Percentiles rank a stretch among this genome's conserved stretches.
Evolutionary conservation across 177 flowering plant genomes (phyloP).

Genomic region (Tripterygium wilfordii): DNA sequence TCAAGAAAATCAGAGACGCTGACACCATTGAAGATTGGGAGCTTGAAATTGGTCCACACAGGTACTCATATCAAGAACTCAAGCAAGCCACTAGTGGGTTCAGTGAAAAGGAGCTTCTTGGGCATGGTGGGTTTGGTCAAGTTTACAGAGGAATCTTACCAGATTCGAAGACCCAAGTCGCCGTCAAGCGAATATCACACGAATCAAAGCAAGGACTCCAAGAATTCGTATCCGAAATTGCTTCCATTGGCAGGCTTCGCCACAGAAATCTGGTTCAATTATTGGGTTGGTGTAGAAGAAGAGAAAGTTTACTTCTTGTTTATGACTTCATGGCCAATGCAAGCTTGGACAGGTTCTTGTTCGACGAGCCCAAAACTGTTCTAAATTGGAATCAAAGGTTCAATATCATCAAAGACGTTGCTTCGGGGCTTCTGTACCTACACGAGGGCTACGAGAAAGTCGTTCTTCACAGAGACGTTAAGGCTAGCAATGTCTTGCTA

Average conservation of each 20-base stretch:
- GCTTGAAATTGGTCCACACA: slow-evolving; percentile 49
- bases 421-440: slow-evolving; percentile 48
- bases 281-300: slow-evolving; percentile 50
- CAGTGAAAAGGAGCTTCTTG: slow-evolving; percentile 45
- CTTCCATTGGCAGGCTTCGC: slow-evolving; percentile 55
- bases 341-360: slow-evolving; percentile 44
- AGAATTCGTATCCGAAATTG: slow-evolving; percentile 56
- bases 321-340: slow-evolving; percentile 56
- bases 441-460: slow-evolving; percentile 71
- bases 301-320: slow-evolving; percentile 40
- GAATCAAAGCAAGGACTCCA: slow-evolving; percentile 59
- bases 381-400: slow-evolving; percentile 55
- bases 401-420: slow-evolving; percentile 51
- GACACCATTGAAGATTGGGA: slow-evolving; percentile 61
- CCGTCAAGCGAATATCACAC: slow-evolving; percentile 53
- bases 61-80: slow-evolving; percentile 53
- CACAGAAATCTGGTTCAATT: slow-evolving; percentile 52
- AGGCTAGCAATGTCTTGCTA: slow-evolving; percentile 57
- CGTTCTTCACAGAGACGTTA: slow-evolving; percentile 68
- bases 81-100: slow-evolving; percentile 48
- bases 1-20: slow-evolving; percentile 28
- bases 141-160: slow-evolving; percentile 52
- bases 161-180: slow-evolving; percentile 29
- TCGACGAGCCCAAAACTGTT: slow-evolving; percentile 25
- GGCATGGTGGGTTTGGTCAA: slow-evolving; percentile 57